A percentile compares a stretch with the other conserved stretches of the same genome.
These are phyloP conservation scores for Coemansia reversa DNA, from an alignment of 192 early-diverging fungal species.

Conservation along the genomic window DNA sequence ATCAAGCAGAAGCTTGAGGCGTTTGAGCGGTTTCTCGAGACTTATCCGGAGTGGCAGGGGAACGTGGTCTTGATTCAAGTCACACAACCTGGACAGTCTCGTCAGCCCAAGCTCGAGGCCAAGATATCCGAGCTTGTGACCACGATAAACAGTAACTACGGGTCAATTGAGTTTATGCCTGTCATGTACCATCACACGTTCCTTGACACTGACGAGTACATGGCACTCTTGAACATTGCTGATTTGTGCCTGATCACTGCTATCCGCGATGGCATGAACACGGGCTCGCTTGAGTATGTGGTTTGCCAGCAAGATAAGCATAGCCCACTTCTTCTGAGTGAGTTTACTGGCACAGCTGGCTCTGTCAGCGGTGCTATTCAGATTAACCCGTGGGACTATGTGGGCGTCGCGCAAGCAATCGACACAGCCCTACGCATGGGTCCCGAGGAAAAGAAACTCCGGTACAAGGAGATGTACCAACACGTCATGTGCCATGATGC, in stretches of 20 bases:
- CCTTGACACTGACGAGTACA: slow-evolving; percentile 95
- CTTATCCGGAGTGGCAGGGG: slow-evolving; percentile 89
- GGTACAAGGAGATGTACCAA: slow-evolving; percentile 65
- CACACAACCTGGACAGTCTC: slow-evolving; percentile 79
- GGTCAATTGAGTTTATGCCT: slow-evolving; percentile 92
- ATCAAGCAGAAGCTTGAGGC: slow-evolving; percentile 93
- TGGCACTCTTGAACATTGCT: slow-evolving; percentile 87
- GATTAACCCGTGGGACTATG: slow-evolving; percentile 96
- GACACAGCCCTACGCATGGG: slow-evolving; percentile 81
- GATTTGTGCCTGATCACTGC: slow-evolving; percentile 90
- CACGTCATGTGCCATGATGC: slow-evolving; percentile 84
- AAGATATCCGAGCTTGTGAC: slow-evolving; percentile 90
- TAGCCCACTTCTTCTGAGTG: slow-evolving; percentile 87
- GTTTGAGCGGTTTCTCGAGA: slow-evolving; percentile 87
- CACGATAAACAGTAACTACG: slow-evolving; percentile 92
- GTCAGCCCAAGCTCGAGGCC: slow-evolving; percentile 67
- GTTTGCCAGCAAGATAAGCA: slow-evolving; percentile 87
- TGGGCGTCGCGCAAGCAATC: slow-evolving; percentile 84
- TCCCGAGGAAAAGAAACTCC: slow-evolving; percentile 64
- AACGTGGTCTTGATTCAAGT: slow-evolving; percentile 96
- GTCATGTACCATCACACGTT: slow-evolving; percentile 90
- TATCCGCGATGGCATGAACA: slow-evolving; percentile 98
- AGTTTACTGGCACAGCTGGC: slow-evolving; percentile 97
- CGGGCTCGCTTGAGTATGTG: slow-evolving; percentile 89
- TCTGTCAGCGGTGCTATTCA: slow-evolving; percentile 78